Conservation (phyloP, 1,284 basidiomycete species). For the Pholiota adiposa region DNA sequence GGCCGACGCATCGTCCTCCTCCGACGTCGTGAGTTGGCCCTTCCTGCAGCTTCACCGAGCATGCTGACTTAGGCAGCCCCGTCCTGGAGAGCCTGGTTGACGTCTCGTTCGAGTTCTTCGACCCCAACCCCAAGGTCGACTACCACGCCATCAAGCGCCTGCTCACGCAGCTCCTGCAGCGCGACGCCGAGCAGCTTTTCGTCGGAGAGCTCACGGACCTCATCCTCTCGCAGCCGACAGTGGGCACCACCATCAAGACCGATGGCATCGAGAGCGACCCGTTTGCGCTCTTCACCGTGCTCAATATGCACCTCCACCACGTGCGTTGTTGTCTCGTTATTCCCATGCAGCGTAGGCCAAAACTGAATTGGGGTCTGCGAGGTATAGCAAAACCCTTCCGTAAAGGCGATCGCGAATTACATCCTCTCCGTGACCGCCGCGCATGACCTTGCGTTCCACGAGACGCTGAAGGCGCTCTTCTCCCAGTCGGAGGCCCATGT, state of each 20-base stretch:
- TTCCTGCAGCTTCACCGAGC: neutral
- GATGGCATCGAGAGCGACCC: constrained; percentile 90
- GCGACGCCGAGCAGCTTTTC: constrained; percentile 77
- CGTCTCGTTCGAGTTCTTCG: constrained; percentile 93
- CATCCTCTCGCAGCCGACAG: constrained; percentile 71
- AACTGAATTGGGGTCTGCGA: neutral
- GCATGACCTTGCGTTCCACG: constrained; percentile 52
- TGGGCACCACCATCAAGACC: constrained; percentile 92
- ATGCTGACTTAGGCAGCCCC: constrained; percentile 5
- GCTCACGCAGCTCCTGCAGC: constrained; percentile 78
- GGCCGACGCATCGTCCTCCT: constrained; percentile 28
- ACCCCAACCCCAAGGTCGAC: constrained; percentile 81
- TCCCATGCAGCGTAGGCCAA: neutral
- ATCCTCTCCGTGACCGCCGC: constrained; percentile 43
- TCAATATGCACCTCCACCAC: constrained; percentile 81
- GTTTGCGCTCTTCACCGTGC: constrained; percentile 80
- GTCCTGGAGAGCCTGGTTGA: constrained; percentile 48
- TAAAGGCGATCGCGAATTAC: constrained; percentile 77
- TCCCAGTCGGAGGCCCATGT: constrained; percentile 59
- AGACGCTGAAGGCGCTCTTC: constrained; percentile 56
- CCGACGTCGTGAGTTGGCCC: constrained; percentile 28
- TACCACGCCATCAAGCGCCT: constrained; percentile 87
- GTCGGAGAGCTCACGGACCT: constrained; percentile 79
- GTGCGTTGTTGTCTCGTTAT: constrained; percentile 42
- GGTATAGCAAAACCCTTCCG: constrained; percentile 65